Evolutionary conservation across 2,329 filamentous ascomycete species (phyloP), one percentile per base, ranked within the genome.

Genomic region (Monilinia vaccinii-corymbosi): DNA sequence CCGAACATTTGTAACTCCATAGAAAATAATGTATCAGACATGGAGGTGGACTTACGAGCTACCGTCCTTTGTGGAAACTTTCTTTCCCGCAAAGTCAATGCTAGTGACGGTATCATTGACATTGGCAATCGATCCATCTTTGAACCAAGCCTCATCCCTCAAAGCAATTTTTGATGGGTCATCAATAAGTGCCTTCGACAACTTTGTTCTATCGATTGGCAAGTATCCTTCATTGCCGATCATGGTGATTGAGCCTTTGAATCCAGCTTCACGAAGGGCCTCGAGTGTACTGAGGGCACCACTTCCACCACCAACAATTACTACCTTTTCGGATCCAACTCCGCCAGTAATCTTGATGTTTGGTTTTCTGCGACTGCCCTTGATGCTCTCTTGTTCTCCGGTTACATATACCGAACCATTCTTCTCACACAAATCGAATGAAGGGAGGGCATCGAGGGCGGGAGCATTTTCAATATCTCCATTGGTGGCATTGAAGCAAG

Each of bases 401-500:
- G 86, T 86, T 64, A 99, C 83, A 73, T 91, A 97, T 2, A 97
- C 85, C 6, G 82, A 87, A 36, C 90, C 91, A 67, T 94, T 84
- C 70, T 87, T 91, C 73, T 96, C 86, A 36, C 84, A 77, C 36
- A 97, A 78, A 57, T 90, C 85, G 76, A 95, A 99, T 55, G 87
- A 86, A 49, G 88, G 82, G 31, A 99, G 77, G n/a, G 89, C 81
- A 69, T 97, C 91, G 31, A 96, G 82, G 2, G 90, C 94, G 0
- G 94, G 94, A 0, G 93, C 92, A 71, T 97, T 91, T 75, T 99
- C 94, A 61, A 97, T 89, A 69, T 99, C 94, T 57, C 94, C 94
- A 7, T 88, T 95, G 60, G 82, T 81, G 64, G 90, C 84, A 64
- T 91, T 94, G 77, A 97, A 99, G 78, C 94, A 99, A 60, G 94